These are phyloP conservation scores for Dentipellis fragilis DNA, from an alignment of 768 basidiomycete species.

Conservation along the genomic window DNA sequence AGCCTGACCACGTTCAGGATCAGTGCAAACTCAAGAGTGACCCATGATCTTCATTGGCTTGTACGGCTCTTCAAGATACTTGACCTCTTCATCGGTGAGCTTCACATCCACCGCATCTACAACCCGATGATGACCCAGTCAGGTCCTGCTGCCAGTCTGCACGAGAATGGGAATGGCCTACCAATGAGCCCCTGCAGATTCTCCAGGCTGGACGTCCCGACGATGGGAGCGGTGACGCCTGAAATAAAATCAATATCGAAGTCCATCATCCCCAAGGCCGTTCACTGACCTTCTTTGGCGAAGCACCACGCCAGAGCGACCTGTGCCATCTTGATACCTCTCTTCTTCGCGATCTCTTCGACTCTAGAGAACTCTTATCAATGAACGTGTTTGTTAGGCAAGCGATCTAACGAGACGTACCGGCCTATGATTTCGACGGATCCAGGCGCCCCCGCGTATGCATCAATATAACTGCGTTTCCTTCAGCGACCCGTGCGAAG, in stretches of 20 bases:
- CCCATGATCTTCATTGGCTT: background rate
- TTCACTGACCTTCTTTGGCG: constrained; percentile 13
- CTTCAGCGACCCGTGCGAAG: no score
- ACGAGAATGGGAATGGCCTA: background rate
- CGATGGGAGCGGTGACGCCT: constrained; percentile 18
- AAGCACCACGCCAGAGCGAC: constrained; percentile 29
- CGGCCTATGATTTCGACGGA: background rate
- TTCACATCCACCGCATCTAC: background rate
- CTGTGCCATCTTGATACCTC: constrained; percentile 31
- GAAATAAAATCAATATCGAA: background rate
- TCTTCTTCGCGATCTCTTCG: constrained; percentile 30
- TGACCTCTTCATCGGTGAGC: background rate
- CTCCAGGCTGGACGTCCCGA: constrained; percentile 21
- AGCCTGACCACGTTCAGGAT: no score
- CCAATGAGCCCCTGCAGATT: background rate
- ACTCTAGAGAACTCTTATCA: constrained; percentile 13
- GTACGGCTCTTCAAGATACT: constrained; percentile 4
- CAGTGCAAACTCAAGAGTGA: background rate
- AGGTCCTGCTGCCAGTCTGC: background rate
- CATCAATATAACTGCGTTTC: no score
- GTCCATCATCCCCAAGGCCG: background rate
- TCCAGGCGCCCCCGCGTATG: no score
- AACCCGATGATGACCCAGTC: background rate
- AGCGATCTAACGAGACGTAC: background rate
- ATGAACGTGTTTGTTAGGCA: background rate